Conservation (phyloP, 208 protist species). For the Leishmania braziliensis region DNA sequence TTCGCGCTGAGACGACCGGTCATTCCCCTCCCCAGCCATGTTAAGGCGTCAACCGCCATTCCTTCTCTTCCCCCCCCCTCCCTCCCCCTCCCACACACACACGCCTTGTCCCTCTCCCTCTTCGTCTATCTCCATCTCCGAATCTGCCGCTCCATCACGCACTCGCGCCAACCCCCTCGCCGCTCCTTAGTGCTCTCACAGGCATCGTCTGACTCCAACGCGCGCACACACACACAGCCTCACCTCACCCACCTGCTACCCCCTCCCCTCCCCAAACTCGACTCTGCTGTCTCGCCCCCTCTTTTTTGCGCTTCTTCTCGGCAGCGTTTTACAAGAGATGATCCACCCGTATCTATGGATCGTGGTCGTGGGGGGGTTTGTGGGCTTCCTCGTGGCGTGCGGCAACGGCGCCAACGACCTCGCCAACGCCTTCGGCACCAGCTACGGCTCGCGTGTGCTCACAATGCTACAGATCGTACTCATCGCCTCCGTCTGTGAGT, state of each 20-base stretch:
- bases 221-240: not conserved
- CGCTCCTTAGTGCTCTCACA: too few species aligned
- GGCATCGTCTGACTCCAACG: not conserved
- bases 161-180: not conserved
- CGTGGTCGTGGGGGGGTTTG: constrained; percentile 61
- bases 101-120: not conserved
- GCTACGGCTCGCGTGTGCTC: constrained; percentile 69
- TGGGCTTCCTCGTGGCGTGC: constrained; percentile 70
- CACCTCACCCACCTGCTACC: not conserved
- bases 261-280: not conserved
- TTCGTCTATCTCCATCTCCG: not conserved
- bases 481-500: constrained; percentile 73
- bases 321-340: constrained; percentile 20
- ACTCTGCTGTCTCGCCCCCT: constrained; percentile 1
- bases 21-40: not conserved
- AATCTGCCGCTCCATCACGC: not conserved
- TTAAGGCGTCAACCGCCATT: too few species aligned
- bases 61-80: too few species aligned
- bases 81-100: too few species aligned
- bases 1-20: not conserved
- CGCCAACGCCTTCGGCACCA: constrained; percentile 89
- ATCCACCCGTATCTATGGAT: constrained; percentile 72
- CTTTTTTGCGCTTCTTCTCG: not conserved
- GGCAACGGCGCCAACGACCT: constrained; percentile 90
- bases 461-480: constrained; percentile 74